Conservation (phyloP, 306 rosid species). For the Rubus parviflorus region DNA sequence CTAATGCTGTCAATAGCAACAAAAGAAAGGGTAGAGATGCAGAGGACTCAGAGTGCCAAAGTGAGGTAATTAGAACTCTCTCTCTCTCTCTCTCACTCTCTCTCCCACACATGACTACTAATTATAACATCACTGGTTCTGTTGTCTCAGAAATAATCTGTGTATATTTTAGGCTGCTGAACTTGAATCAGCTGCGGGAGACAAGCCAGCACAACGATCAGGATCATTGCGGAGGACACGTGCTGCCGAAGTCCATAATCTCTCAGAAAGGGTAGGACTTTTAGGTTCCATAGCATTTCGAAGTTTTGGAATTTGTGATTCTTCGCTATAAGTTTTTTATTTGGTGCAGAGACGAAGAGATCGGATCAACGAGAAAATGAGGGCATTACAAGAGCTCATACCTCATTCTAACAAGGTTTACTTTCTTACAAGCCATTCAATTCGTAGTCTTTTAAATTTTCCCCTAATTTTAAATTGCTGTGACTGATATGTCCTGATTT, state of each 20-base stretch:
- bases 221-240: slow-evolving; percentile 64
- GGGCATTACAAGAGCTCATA: slow-evolving; percentile 80
- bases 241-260: slow-evolving; percentile 84
- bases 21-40: slow-evolving; percentile 68
- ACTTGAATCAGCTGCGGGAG: slow-evolving; percentile 52
- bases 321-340: slow-evolving; percentile 12
- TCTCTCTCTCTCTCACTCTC: not conserved
- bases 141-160: not conserved
- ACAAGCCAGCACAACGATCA: slow-evolving; percentile 50
- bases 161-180: slow-evolving; percentile 49
- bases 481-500: slow-evolving; percentile 18
- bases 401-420: slow-evolving; percentile 85
- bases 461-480: slow-evolving; percentile 14
- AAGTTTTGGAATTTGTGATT: slow-evolving; percentile 13
- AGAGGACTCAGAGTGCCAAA: slow-evolving; percentile 74
- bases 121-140: not conserved
- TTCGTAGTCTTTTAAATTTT: slow-evolving; percentile 7
- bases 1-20: slow-evolving; percentile 51
- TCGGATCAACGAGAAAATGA: slow-evolving; percentile 91
- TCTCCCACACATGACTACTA: not conserved
- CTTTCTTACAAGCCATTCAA: slow-evolving; percentile 1
- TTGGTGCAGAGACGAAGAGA: slow-evolving; percentile 77
- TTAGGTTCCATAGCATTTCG: slow-evolving; percentile 15
- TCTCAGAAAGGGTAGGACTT: slow-evolving; percentile 76
- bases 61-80: slow-evolving; percentile 50